These are phyloP conservation scores for Verticillium albo-atrum DNA, from an alignment of 2,329 filamentous ascomycete species.

Conservation along the genomic window DNA sequence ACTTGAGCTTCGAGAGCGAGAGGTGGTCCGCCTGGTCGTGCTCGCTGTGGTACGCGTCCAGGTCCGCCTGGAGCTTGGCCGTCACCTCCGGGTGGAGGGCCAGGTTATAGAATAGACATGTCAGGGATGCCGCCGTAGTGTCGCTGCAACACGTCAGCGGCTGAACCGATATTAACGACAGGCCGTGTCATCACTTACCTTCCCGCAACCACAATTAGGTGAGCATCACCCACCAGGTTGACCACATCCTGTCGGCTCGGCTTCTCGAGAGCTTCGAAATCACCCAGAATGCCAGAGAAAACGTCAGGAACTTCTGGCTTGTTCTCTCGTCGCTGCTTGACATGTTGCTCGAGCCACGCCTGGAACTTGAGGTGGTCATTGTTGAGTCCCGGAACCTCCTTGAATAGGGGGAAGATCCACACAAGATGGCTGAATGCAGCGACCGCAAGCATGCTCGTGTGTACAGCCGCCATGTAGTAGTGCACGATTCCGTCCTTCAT, in stretches of 20 bases:
- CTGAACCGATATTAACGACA: neutral
- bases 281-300: conserved; percentile 24
- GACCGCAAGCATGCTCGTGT: conserved; percentile 16
- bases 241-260: conserved; percentile 16
- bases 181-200: conserved; percentile 19
- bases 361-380: conserved; percentile 12
- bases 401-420: conserved; percentile 16
- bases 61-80: neutral
- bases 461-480: conserved; percentile 19
- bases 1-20: conserved; percentile 16
- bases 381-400: conserved; percentile 15
- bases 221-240: conserved; percentile 21
- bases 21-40: conserved; percentile 10
- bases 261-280: conserved; percentile 14
- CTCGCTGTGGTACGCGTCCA: conserved; percentile 13
- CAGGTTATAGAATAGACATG: conserved; percentile 11
- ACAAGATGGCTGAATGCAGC: conserved; percentile 17
- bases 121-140: conserved; percentile 12
- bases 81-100: conserved; percentile 3
- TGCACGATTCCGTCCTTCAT: conserved; percentile 20
- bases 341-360: conserved; percentile 12
- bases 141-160: conserved; percentile 6
- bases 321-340: conserved; percentile 10
- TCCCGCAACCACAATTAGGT: conserved; percentile 25
- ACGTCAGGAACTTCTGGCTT: conserved; percentile 20